Evolutionary conservation across 73 alveolate genomes (phyloP).

Genomic region (Paramecium sonneborni): DNA sequence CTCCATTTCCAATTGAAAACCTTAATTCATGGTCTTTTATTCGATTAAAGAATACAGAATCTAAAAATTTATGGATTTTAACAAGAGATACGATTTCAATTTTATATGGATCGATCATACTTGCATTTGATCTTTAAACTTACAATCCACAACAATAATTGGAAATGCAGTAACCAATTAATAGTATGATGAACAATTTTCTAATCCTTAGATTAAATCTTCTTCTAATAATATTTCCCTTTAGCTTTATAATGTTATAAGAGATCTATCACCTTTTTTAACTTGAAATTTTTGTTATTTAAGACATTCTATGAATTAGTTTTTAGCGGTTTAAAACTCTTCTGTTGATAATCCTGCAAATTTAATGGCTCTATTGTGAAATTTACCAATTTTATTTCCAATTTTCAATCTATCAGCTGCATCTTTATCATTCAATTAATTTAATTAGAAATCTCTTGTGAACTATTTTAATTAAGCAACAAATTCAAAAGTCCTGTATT

Average conservation of each 20-base stretch:
- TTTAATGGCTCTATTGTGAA: conserved; percentile 55
- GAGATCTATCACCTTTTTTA: conserved; percentile 11
- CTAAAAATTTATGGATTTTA: conserved; percentile 50
- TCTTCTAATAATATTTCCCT: background rate
- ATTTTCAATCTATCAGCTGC: conserved; percentile 67
- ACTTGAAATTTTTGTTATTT: background rate
- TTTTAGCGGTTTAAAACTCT: conserved; percentile 28
- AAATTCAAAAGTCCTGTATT: background rate
- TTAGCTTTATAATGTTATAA: background rate
- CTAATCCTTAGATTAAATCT: conserved; percentile 5
- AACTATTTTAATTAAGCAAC: background rate
- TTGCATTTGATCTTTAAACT: conserved; percentile 56
- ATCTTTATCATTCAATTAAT: conserved; percentile 8
- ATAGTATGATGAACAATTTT: background rate
- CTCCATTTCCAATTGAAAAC: conserved; percentile 53
- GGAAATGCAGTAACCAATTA: background rate
- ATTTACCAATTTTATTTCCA: conserved; percentile 57
- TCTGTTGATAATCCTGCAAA: conserved; percentile 50
- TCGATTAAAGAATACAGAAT: conserved; percentile 27
- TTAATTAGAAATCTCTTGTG: background rate
- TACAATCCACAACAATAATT: conserved; percentile 40
- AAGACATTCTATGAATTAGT: conserved; percentile 21
- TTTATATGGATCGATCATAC: conserved; percentile 61
- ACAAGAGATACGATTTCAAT: conserved; percentile 39
- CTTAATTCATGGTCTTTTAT: background rate